Evolutionary conservation across 768 basidiomycete species (phyloP).

Genomic region (Naganishia onofrii): DNA sequence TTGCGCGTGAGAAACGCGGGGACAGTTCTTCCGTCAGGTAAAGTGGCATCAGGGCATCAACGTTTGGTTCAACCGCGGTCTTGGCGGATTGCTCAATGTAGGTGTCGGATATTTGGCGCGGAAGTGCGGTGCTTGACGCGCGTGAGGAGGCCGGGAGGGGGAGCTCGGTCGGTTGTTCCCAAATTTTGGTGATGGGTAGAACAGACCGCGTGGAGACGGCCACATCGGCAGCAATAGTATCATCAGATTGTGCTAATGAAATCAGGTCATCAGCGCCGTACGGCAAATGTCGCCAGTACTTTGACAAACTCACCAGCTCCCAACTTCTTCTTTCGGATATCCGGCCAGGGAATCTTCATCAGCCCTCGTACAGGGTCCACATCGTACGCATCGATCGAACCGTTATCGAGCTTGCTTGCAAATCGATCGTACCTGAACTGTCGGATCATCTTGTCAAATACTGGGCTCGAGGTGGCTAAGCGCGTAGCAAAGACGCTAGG

Average conservation of each 20-base stretch:
- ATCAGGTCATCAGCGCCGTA: background rate
- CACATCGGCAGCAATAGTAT: constrained; percentile 16
- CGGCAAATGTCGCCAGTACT: background rate
- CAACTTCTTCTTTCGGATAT: constrained; percentile 26
- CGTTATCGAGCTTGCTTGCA: constrained; percentile 41
- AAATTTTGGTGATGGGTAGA: constrained; percentile 16
- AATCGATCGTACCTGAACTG: constrained; percentile 39
- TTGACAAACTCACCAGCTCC: constrained; percentile 9
- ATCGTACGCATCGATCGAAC: constrained; percentile 20
- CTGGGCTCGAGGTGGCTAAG: constrained; percentile 39
- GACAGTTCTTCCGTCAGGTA: constrained; percentile 49
- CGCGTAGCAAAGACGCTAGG: constrained; percentile 42
- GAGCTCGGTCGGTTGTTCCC: constrained; percentile 18
- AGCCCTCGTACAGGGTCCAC: constrained; percentile 33
- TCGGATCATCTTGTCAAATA: constrained; percentile 37
- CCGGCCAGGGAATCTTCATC: constrained; percentile 41
- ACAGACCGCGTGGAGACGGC: constrained; percentile 1
- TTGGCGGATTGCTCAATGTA: constrained; percentile 33
- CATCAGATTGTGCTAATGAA: constrained; percentile 21
- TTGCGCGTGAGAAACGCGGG: constrained; percentile 44
- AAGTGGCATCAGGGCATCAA: constrained; percentile 46
- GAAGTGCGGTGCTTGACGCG: constrained; percentile 23
- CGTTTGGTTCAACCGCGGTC: constrained; percentile 24
- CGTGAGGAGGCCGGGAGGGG: constrained; percentile 31
- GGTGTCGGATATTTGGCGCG: constrained; percentile 31